These are phyloP conservation scores for Cordyceps farinosa DNA, from an alignment of 2,329 filamentous ascomycete species.

Conservation along the genomic window DNA sequence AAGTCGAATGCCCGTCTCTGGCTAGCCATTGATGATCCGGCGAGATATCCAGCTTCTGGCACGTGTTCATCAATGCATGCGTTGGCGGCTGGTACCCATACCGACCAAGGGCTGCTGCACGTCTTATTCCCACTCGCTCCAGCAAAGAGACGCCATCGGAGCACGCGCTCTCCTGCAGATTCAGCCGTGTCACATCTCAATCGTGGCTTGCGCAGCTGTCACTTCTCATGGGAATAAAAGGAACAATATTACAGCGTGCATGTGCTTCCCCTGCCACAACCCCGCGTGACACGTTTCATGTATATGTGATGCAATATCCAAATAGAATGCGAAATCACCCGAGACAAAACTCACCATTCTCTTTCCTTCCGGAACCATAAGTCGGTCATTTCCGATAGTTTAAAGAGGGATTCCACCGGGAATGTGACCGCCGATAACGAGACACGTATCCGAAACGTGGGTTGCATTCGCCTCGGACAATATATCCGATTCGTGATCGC, in stretches of 20 bases:
- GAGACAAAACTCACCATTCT: not conserved
- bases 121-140: not conserved
- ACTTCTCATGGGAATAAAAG: not conserved
- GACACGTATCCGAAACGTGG: not conserved
- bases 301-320: not conserved
- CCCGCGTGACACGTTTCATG: not conserved
- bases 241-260: too few species aligned
- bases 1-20: not conserved
- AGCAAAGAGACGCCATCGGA: not conserved
- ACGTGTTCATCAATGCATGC: not conserved
- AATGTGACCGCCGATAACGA: not conserved
- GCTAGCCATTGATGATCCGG: not conserved
- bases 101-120: not conserved
- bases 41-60: not conserved
- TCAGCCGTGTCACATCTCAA: not conserved
- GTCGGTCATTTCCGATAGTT: not conserved
- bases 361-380: not conserved
- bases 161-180: not conserved
- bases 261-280: not conserved
- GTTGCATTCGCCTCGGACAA: not conserved
- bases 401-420: not conserved
- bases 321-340: not conserved
- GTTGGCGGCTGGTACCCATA: not conserved
- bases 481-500: not conserved
- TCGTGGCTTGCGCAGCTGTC: not conserved